Base-by-base conservation (phyloP, 208 protist species). In the Dictyostelium gargantuum region DNA sequence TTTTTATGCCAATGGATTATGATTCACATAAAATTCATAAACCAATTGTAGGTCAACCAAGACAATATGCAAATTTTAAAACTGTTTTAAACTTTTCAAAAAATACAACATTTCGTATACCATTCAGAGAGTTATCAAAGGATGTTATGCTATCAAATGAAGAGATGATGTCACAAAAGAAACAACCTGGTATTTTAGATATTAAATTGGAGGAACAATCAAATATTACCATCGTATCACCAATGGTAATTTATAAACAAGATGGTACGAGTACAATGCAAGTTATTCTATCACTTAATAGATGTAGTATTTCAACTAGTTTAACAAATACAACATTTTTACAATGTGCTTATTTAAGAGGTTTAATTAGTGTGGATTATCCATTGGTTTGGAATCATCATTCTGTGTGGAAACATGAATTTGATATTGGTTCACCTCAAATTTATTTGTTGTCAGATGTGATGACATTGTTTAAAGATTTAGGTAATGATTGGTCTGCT, bases 311-410 rank as follows among this genome's bases (percentile, higher is more conserved):
- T 10, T 54, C n/a, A 15, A 91, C 72, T 0, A 72, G 52, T 21
- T 29, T 91, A 9, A 80, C 84, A 4, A 91, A 80, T 40, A 80
- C 73, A n/a, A 17, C 3, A 19, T 46, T 80, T 0, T 19, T 91
- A 3, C 15, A 35, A 21, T 48, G 48, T 5, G 46, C 23, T 40
- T 38, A 26, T 40, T 29, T 89, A 1, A 80, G 54, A 40, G 32
- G 56, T 6, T 8, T 58, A 32, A 44, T 40, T 3, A 3, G 54
- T 23, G 46, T 91, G 9, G 32, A 70, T 32, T 91, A 70, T 72
- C 84, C 84, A 54, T n/a, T 91, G 11, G 54, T 91, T 5, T 91
- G 84, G 84, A 91, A 91, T 80, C 84, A 91, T 66, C 42, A 80
- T 2, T 70, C 70, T 1, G 72, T 80, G 21, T 91, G 84, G 84